These are phyloP conservation scores for Alternaria rosae DNA, from an alignment of 2,329 filamentous ascomycete genomes.

Conservation along the genomic window DNA sequence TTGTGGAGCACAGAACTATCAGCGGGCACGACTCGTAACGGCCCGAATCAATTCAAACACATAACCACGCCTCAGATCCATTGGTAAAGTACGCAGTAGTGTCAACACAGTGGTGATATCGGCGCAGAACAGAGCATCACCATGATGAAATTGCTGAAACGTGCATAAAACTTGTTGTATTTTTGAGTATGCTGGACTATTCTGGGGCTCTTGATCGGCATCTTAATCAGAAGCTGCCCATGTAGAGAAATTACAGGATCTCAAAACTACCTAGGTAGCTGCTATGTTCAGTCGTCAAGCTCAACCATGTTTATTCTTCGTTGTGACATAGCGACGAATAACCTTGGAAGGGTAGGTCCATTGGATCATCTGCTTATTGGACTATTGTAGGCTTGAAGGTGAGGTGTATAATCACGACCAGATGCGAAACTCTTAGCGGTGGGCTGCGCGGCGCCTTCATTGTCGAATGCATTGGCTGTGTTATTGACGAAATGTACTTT, in stretches of 20 bases:
- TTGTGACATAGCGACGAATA: background rate
- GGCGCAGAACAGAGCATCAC: fast-evolving
- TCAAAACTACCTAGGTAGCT: too few relatives aligned
- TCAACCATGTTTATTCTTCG: background rate
- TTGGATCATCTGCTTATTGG: too few relatives aligned
- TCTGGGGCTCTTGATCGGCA: too few relatives aligned
- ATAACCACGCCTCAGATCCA: background rate
- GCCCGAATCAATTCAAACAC: background rate
- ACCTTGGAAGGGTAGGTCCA: too few relatives aligned
- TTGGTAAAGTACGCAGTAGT: background rate
- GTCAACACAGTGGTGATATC: background rate
- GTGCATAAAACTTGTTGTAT: background rate
- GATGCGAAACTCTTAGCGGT: background rate
- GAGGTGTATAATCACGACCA: background rate
- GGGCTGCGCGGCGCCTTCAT: background rate
- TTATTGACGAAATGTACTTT: too few relatives aligned
- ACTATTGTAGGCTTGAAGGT: background rate
- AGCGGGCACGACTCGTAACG: background rate
- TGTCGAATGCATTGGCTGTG: too few relatives aligned
- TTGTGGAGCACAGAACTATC: background rate
- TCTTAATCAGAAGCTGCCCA: background rate
- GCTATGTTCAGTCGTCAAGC: background rate
- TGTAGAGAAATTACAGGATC: background rate
- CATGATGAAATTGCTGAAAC: background rate
- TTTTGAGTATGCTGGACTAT: too few relatives aligned